Conservation (phyloP, 352 stramenopile species). For the Phytophthora sp. region DNA sequence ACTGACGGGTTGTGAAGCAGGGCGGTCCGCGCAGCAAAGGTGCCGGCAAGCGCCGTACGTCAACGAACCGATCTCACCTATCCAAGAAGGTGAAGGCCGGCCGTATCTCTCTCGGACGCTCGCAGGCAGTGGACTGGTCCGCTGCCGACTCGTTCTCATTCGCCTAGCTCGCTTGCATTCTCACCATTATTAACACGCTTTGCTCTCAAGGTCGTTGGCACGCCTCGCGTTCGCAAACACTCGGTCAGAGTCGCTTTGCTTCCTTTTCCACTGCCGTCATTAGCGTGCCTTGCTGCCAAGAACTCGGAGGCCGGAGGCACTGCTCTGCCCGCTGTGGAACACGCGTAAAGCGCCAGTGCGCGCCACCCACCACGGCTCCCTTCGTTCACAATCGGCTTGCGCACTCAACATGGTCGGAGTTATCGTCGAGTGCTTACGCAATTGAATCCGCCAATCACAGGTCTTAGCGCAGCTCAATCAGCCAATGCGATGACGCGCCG, state of each 20-base stretch:
- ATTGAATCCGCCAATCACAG: conserved; percentile 13
- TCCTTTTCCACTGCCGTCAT: too few relatives aligned
- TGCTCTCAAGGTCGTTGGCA: too few relatives aligned
- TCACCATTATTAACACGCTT: conserved; percentile 9
- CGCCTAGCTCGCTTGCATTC: not conserved
- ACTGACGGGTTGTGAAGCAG: conserved; percentile 17
- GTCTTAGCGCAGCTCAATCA: not conserved
- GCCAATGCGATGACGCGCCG: conserved; percentile 21
- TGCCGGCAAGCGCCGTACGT: conserved; percentile 19
- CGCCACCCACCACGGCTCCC: not conserved
- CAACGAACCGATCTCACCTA: conserved; percentile 19
- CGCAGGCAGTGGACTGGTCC: conserved; percentile 41
- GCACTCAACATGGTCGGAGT: conserved; percentile 5
- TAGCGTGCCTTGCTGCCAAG: too few relatives aligned
- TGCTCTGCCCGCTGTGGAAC: not conserved
- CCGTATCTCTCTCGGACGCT: conserved; percentile 22
- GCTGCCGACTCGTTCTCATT: conserved; percentile 48
- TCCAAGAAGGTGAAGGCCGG: conserved; percentile 16
- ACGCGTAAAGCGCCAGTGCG: not conserved
- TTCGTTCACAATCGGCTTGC: not conserved
- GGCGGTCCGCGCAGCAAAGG: conserved; percentile 11
- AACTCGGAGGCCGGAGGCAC: too few relatives aligned
- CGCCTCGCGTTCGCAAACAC: too few relatives aligned
- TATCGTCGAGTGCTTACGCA: conserved; percentile 6
- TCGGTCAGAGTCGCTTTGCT: too few relatives aligned